Percentiles rank a stretch among this genome's conserved stretches.
Evolutionary conservation across 2,329 filamentous ascomycete genomes (phyloP).

Genomic region (Rhinocladiella similis): DNA sequence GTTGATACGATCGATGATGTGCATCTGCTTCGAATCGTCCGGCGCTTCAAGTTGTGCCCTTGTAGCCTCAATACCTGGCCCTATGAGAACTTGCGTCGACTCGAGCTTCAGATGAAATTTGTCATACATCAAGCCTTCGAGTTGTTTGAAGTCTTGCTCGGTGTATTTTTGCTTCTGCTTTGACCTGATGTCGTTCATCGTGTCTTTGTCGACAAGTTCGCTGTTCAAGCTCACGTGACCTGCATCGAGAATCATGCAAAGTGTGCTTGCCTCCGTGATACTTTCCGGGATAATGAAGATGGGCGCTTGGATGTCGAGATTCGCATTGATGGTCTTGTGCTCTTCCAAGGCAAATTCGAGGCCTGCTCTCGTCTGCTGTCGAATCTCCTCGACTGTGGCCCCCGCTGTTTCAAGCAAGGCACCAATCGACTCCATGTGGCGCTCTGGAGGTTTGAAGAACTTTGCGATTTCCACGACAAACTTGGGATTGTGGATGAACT

Average conservation of each 20-base stretch:
- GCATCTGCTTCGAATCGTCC: slow-evolving; percentile 69
- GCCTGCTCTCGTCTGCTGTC: slow-evolving; percentile 92
- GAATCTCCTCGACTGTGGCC: slow-evolving; percentile 89
- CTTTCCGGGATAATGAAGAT: slow-evolving; percentile 95
- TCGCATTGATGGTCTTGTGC: slow-evolving; percentile 96
- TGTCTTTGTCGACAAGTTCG: slow-evolving; percentile 88
- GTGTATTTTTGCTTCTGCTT: slow-evolving; percentile 88
- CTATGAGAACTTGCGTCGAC: slow-evolving; percentile 93
- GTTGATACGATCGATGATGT: slow-evolving; percentile 95
- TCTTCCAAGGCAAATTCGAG: slow-evolving; percentile 96
- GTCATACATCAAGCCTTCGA: slow-evolving; percentile 96
- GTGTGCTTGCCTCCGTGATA: slow-evolving; percentile 75
- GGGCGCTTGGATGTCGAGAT: slow-evolving; percentile 91
- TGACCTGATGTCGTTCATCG: slow-evolving; percentile 81
- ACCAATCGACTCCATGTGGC: slow-evolving; percentile 97
- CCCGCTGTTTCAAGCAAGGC: slow-evolving; percentile 95
- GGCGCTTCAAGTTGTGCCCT: slow-evolving; percentile 74
- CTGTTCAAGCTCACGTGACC: slow-evolving; percentile 94
- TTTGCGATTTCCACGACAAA: slow-evolving; percentile 88
- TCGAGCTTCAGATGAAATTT: slow-evolving; percentile 91
- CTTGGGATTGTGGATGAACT: slow-evolving; percentile 95
- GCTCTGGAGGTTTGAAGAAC: slow-evolving; percentile 94
- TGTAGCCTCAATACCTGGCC: slow-evolving; percentile 86
- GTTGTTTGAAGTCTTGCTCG: slow-evolving; percentile 80
- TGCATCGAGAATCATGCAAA: slow-evolving; percentile 91